These are phyloP conservation scores for Paecilomyces sp. DNA, from an alignment of 2,329 filamentous ascomycete genomes.

Conservation along the genomic window DNA sequence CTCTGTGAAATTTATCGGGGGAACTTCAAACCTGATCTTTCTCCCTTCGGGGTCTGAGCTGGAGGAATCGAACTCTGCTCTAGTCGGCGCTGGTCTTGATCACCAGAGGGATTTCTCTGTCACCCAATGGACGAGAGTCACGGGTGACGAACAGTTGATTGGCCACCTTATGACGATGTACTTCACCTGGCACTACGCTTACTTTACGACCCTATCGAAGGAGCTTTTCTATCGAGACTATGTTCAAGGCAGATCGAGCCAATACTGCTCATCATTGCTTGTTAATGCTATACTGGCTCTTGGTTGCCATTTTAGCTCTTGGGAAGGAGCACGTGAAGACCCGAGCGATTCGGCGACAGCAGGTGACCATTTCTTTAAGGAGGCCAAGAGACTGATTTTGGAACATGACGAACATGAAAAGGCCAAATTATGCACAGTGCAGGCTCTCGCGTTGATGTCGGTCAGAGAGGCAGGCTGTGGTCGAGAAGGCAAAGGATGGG, in stretches of 20 bases:
- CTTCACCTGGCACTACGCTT: conserved; percentile 96
- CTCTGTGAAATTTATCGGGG: conserved; percentile 82
- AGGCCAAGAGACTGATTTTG: conserved; percentile 82
- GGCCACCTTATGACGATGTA: conserved; percentile 93
- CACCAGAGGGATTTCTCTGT: conserved; percentile 59
- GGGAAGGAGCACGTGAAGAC: conserved; percentile 62
- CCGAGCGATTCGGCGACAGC: conserved; percentile 74
- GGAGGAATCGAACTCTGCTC: conserved; percentile 28
- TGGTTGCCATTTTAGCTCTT: conserved; percentile 85
- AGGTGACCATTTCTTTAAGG: conserved; percentile 91
- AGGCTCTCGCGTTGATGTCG: conserved; percentile 91
- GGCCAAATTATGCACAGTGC: conserved; percentile 79
- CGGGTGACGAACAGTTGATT: conserved; percentile 68
- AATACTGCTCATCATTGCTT: conserved; percentile 80
- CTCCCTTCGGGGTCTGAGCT: conserved; percentile 49
- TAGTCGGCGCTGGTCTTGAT: conserved; percentile 40
- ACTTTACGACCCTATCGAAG: conserved; percentile 86
- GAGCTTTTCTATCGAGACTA: conserved; percentile 84
- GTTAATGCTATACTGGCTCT: conserved; percentile 92
- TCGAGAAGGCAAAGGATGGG: conserved; percentile 92
- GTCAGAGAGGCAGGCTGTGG: conserved; percentile 93
- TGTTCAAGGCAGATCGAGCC: conserved; percentile 57
- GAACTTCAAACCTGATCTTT: conserved; percentile 89
- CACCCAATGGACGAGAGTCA: conserved; percentile 82
- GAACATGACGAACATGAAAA: conserved; percentile 92